phyloP scores from a whole-genome alignment of 169 alveolate genomes.

The Plasmodium chabaudi region DNA sequence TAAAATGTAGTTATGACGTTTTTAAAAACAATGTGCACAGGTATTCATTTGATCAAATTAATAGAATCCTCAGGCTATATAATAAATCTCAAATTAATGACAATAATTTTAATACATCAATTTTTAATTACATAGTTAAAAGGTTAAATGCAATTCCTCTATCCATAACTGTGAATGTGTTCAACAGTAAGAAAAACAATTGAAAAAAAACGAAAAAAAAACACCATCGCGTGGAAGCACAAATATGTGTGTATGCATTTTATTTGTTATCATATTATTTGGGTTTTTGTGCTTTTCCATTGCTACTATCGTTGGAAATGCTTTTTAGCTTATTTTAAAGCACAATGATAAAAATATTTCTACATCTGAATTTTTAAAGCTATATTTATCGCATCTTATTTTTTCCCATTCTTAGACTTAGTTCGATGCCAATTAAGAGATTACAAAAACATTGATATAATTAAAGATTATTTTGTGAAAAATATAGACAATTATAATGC shows the following conservation, averaged over 20 bases:
- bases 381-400: no score
- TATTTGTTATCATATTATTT: conserved; percentile 5
- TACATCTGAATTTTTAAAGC: no score
- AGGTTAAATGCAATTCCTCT: conserved; percentile 64
- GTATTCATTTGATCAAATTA: conserved; percentile 75
- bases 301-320: no score
- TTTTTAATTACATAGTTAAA: conserved; percentile 63
- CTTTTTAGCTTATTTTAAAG: no score
- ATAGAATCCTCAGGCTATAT: conserved; percentile 49
- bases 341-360: no score
- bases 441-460: conserved; percentile 21
- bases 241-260: conserved; percentile 5
- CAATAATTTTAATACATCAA: conserved; percentile 47
- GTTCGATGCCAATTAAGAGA: conserved; percentile 53
- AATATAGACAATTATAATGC: conserved; percentile 39
- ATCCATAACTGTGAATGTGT: conserved; percentile 32
- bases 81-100: conserved; percentile 54
- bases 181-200: conserved; percentile 49
- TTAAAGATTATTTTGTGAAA: conserved; percentile 59
- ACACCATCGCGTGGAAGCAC: not conserved
- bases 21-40: conserved; percentile 69
- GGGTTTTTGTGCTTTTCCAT: not conserved
- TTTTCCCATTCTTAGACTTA: conserved; percentile 29
- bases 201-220: not conserved
- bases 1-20: conserved; percentile 65